Evolutionary conservation across 1,139 yeast genomes (phyloP), one percentile per base, ranked within the genome.

Genomic region (Blastobotrys capitulatus): DNA sequence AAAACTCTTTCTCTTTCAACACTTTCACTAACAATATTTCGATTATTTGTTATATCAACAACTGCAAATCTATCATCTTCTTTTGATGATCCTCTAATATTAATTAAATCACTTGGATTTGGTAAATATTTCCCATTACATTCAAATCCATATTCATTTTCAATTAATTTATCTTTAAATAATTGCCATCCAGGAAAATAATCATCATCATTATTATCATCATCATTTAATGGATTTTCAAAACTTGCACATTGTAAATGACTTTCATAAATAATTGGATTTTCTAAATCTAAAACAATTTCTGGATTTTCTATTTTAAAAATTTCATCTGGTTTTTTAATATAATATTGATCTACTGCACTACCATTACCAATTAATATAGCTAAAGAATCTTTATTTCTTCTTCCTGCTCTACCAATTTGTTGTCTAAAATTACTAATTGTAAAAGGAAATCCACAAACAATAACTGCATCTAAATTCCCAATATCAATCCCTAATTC

Each of bases 401-500:
- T 36, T 15, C 52, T 25, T 4, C 52, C 52, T 1, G 50, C 52
- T n/a, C 52, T 47, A 1, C 49, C 99, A 71, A 94, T 84, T 61
- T 92, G 98, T 65, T 92, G 99, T 58, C 92, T 88, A 61, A 92
- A 77, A 55, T 88, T 88, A 54, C 94, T 83, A 52, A 89, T 77
- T 54, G 95, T 86, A 38, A 80, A 71, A 0, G 98, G 98, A 57
- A 92, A 94, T 0, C 97, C 97, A 60, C 95, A 88, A 66, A 89
- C 80, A 1, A 92, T 70, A 0, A 90, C 97, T 1, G 95, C 89
- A 67, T 92, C 98, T 47, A 92, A 71, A 22, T 85, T 86, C 42
- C 97, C 95, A 55, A 92, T 84, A 71, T 92, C 98, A 47, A 92
- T 87, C 44, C 99, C 99, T 47, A 92, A 74, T 63, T 92, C 99